Evolutionary conservation across 2,329 filamentous ascomycete species (phyloP).

Genomic region (Aspergillus quadrilineatus): DNA sequence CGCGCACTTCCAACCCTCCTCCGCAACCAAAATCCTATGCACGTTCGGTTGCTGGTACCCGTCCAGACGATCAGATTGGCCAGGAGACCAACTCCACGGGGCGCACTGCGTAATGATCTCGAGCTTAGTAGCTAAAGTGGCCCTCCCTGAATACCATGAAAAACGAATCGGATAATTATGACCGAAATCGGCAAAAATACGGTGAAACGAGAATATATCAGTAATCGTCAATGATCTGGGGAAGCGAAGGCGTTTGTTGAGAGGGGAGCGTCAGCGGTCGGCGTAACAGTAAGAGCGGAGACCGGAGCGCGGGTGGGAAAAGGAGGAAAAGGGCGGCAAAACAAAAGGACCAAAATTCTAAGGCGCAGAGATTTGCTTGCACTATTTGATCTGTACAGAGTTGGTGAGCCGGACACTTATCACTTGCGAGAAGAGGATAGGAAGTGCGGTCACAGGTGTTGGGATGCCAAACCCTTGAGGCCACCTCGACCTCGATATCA

Average conservation of each 20-base stretch:
- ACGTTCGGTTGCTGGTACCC: constrained; percentile 1
- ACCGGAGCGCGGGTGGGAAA: constrained; percentile 16
- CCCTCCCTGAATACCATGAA: constrained; percentile 11
- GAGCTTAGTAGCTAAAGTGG: constrained; percentile 9
- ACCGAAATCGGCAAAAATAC: not conserved
- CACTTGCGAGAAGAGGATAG: not conserved
- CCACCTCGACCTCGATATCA: constrained; percentile 2
- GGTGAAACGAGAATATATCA: not conserved
- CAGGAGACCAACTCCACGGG: constrained; percentile 10
- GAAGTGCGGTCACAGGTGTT: not conserved
- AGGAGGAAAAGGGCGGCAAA: constrained; percentile 16
- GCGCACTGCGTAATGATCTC: constrained; percentile 5
- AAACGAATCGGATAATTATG: not conserved
- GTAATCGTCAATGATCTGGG: not conserved
- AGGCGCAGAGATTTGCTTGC: constrained; percentile 6
- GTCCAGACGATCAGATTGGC: constrained; percentile 6
- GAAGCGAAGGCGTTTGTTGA: constrained; percentile 13
- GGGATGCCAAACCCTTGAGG: not conserved
- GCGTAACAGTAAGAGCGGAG: constrained; percentile 17
- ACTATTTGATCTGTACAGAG: not conserved
- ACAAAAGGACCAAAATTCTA: constrained; percentile 11
- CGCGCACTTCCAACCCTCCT: not conserved
- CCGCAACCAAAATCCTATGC: not conserved
- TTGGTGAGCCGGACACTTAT: not conserved
- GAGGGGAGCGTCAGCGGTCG: constrained; percentile 13